A percentile compares a stretch with the other conserved stretches of the same genome.
These are phyloP conservation scores for Podaxis sp. DNA, from an alignment of 768 basidiomycete species.

Conservation along the genomic window DNA sequence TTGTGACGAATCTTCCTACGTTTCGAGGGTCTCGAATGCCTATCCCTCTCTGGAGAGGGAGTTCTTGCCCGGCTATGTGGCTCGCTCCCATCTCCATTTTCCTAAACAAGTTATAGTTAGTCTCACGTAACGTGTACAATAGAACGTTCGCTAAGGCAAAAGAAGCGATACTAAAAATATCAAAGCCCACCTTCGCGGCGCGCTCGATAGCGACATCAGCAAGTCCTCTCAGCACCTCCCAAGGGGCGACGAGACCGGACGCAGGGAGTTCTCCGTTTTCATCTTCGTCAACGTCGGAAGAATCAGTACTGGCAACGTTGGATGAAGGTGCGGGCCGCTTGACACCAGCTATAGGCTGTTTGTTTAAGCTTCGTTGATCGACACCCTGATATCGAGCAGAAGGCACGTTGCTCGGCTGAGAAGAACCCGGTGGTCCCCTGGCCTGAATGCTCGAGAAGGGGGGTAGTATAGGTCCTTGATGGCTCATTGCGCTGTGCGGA, in stretches of 20 bases:
- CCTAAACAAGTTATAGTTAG: conserved; percentile 36
- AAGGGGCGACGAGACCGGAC: conserved; percentile 80
- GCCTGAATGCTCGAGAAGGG: conserved; percentile 70
- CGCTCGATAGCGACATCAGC: conserved; percentile 81
- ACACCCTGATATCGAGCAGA: conserved; percentile 57
- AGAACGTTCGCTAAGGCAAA: conserved; percentile 16
- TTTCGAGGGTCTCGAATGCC: conserved; percentile 67
- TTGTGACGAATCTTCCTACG: conserved; percentile 69
- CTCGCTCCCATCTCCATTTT: conserved; percentile 77
- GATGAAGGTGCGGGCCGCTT: conserved; percentile 69
- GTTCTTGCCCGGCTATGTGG: conserved; percentile 75
- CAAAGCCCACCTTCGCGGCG: conserved; percentile 63
- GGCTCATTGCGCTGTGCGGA: conserved; percentile 27
- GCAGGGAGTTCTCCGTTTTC: conserved; percentile 80
- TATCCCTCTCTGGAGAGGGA: conserved; percentile 57
- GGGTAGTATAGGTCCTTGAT: conserved; percentile 57
- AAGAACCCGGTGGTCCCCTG: conserved; percentile 44
- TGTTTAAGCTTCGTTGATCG: conserved; percentile 34
- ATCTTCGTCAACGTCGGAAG: conserved; percentile 83
- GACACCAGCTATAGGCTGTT: conserved; percentile 36
- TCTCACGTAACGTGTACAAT: conserved; percentile 12
- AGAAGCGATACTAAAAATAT: conserved; percentile 7
- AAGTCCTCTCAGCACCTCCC: conserved; percentile 80
- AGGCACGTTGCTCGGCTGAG: conserved; percentile 52
- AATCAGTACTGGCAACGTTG: conserved; percentile 74